Evolutionary conservation across 495 filamentous ascomycete species (phyloP), one percentile per base, ranked within the genome.

Genomic region (Aspergillus sclerotiicarbonarius): DNA sequence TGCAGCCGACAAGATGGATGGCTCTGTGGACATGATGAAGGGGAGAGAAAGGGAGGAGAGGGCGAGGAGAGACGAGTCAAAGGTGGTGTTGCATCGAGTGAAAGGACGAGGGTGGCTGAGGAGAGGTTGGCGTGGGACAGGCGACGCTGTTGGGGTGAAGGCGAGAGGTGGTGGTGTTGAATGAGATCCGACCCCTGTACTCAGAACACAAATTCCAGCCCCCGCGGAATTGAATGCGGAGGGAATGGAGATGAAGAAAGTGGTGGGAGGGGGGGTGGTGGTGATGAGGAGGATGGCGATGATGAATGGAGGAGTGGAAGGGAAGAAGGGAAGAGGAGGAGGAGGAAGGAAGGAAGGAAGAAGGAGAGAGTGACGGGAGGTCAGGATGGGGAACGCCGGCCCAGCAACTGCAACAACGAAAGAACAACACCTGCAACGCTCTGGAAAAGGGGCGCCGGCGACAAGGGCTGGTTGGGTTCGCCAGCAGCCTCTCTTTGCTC

Each of bases 1-100:
- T 58, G 64, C 56, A 62, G 61, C 59, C 61, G 59, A 49, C 56
- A 53, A 57, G 25, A 58, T 57, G 59, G 65, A 53, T 45, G 59
- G 58, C 58, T 64, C 64, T 37, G 64, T 50, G 58, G 64, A 67
- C 62, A 68, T 68, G 55, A 56, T 68, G 63, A 33, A 50, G 39
- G 29, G n/a, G 20, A 54, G n/a, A 18, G 19, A 12, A 46, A 58
- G 49, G 45, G 19, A 50, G 44, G 49, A 50, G 69, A 69, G 71
- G 74, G 75, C 70, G 77, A 76, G 78, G 72, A 67, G 51, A 54
- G 57, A 41, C 25, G 31, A 52, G 37, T 33, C 31, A 59, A 43
- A 61, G 29, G 49, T 58, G 60, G 56, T 60, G 60, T 57, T 51
- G 59, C 64, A 60, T 59, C 31, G 51, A 41, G 37, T 41, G 13